Base-by-base conservation (phyloP, 768 basidiomycete species). In the Hebeloma cylindrosporum region DNA sequence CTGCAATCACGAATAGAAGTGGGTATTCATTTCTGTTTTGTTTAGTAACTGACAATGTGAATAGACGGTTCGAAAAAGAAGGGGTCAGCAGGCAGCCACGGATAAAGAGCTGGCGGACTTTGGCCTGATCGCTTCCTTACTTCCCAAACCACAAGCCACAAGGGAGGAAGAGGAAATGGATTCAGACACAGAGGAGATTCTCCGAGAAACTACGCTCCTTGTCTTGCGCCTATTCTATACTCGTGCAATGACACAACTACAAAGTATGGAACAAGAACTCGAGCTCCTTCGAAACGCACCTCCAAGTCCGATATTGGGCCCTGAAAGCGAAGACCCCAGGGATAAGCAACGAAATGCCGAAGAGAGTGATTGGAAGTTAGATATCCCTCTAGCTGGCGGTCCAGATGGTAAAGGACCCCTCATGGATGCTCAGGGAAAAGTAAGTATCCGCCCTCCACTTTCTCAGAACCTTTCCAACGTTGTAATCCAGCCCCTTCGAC, bases 401-500 rank as follows among this genome's bases (percentile, higher is more conserved):
- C 60, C 61, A n/a, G 70, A 73, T 51, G 71, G 70, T 1, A 77
- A 73, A 47, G 83, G 83, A 0, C 76, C 86, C 5, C 62, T 97
- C 20, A 59, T 96, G 44, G 88, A 93, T 59, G 63, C 80, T 3
- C 70, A 69, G 37, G 93, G 93, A 29, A 91, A 82, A 73, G 93
- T 93, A 40, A 29, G 70, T 13, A 9, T 22, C 21, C 18, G 31
- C 14, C 5, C 17, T 11, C 18, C 25, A 21, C 30, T 21, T 8
- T 22, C 10, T 14, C 10, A 13, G 17, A 20, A 31, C 7, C 20
- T 31, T 42, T 13, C 30, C 21, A 20, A 27, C 9, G 18, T 16
- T 23, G 29, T 36, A 20, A 30, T 28, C 7, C 50, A 96, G 89
- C 90, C 92, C 10, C 70, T 96, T 43, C 80, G 87, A 26, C 92